Conservation (phyloP, 1,284 basidiomycete species). For the Leccinum pachyderme region DNA sequence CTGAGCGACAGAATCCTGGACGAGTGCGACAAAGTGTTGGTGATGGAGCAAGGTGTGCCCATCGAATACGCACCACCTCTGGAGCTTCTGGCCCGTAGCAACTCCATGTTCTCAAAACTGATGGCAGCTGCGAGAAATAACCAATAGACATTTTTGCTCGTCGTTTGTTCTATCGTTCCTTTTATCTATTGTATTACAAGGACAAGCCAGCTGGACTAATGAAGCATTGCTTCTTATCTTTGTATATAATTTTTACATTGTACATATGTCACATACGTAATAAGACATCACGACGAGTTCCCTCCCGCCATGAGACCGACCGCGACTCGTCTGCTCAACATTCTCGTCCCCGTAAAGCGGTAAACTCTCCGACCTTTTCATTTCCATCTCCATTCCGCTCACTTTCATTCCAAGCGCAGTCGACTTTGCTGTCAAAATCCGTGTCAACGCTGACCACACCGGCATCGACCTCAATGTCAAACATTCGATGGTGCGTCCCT, state of each 20-base stretch:
- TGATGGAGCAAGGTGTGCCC: slow-evolving; percentile 33
- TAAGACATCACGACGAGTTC: not conserved
- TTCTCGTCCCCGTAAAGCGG: slow-evolving; percentile 92
- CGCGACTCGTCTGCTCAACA: slow-evolving; percentile 70
- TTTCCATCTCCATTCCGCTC: not conserved
- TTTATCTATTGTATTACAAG: slow-evolving; percentile 1
- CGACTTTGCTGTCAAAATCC: slow-evolving; percentile 91
- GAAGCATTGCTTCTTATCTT: not conserved
- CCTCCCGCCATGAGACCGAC: slow-evolving; percentile 67
- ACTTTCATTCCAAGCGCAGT: slow-evolving; percentile 51
- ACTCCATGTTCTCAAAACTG: slow-evolving; percentile 28
- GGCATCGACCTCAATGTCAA: slow-evolving; percentile 94
- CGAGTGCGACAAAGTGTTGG: slow-evolving; percentile 33
- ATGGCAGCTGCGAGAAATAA: slow-evolving; percentile 27
- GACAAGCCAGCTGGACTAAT: not conserved
- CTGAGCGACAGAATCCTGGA: slow-evolving; percentile 27
- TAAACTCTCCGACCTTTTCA: slow-evolving; percentile 35
- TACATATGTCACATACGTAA: not conserved
- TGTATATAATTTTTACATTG: not conserved
- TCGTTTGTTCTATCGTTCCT: not conserved
- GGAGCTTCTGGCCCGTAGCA: slow-evolving; percentile 19
- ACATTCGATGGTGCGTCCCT: slow-evolving; percentile 85
- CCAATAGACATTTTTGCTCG: slow-evolving; percentile 1
- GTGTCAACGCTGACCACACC: slow-evolving; percentile 88
- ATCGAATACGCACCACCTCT: slow-evolving; percentile 28